A percentile compares a stretch with the other conserved stretches of the same genome.
Conservation (phyloP, 441 rosid species). For the Euphorbia schlechtendalii region DNA sequence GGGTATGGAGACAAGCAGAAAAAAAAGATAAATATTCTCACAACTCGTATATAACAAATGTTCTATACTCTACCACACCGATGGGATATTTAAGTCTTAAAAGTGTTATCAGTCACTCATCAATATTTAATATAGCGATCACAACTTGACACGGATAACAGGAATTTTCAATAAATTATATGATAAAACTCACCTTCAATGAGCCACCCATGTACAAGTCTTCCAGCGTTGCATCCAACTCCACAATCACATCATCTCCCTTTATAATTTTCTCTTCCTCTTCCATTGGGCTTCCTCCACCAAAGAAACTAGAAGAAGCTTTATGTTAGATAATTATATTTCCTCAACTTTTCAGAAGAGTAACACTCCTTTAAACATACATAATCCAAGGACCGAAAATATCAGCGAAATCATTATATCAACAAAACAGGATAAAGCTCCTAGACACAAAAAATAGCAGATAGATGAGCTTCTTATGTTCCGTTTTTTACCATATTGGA, state of each 20-base stretch:
- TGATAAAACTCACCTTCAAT: conserved; percentile 50
- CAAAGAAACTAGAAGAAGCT: conserved; percentile 54
- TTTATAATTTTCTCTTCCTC: conserved; percentile 85
- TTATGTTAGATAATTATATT: background rate
- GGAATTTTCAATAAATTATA: background rate
- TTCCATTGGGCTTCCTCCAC: conserved; percentile 68
- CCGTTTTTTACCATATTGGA: background rate
- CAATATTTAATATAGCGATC: background rate
- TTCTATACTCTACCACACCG: background rate
- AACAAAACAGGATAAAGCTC: background rate
- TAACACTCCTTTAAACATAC: background rate
- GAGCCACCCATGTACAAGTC: conserved; percentile 96
- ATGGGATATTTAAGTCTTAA: background rate
- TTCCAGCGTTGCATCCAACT: conserved; percentile 82
- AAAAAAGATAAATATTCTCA: too few relatives aligned
- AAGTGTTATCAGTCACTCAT: background rate
- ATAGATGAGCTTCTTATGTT: background rate
- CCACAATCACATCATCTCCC: conserved; percentile 95
- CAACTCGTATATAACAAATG: background rate
- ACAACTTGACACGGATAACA: conserved; percentile 2
- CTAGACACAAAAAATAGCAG: too few relatives aligned
- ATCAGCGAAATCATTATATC: background rate
- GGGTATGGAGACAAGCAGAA: background rate
- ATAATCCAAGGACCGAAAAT: background rate
- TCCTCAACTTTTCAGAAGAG: background rate